Evolutionary conservation across 805 yeast genomes (phyloP).

Genomic region (Cyberlindnera meyerae): DNA sequence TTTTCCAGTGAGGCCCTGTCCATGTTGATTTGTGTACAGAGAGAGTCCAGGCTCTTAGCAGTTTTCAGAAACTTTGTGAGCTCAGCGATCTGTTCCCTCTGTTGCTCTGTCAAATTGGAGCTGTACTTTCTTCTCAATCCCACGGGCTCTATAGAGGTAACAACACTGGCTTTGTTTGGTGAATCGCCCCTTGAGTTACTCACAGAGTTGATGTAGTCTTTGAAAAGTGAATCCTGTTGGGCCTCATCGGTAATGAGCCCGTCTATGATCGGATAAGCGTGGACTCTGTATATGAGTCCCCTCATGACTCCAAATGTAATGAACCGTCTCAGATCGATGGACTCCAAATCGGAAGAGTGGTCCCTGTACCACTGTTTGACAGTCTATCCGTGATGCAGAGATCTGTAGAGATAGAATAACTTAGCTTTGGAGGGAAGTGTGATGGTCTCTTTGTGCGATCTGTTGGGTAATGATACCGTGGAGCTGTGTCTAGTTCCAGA

Average conservation of each 20-base stretch:
- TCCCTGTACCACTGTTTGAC: conserved; percentile 78
- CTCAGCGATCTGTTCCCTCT: conserved; percentile 13
- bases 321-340: conserved; percentile 80
- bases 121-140: conserved; percentile 3
- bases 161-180: neutral
- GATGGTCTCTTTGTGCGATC: conserved; percentile 10
- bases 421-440: conserved; percentile 58
- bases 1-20: conserved; percentile 51
- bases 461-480: conserved; percentile 11
- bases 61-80: conserved; percentile 40
- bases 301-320: conserved; percentile 81
- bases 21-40: conserved; percentile 64
- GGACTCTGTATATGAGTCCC: conserved; percentile 76
- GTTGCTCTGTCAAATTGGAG: conserved; percentile 13
- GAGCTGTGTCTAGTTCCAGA: conserved; percentile 10
- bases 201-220: conserved; percentile 7
- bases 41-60: conserved; percentile 54
- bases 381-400: conserved; percentile 72
- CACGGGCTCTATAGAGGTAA: neutral
- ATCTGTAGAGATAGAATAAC: conserved; percentile 68
- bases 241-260: conserved; percentile 17
- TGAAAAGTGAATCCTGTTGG: conserved; percentile 13
- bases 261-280: conserved; percentile 55
- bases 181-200: neutral
- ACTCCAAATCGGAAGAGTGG: conserved; percentile 49